Conservation (phyloP, 441 rosid genomes). For the Biscutella laevigata region DNA sequence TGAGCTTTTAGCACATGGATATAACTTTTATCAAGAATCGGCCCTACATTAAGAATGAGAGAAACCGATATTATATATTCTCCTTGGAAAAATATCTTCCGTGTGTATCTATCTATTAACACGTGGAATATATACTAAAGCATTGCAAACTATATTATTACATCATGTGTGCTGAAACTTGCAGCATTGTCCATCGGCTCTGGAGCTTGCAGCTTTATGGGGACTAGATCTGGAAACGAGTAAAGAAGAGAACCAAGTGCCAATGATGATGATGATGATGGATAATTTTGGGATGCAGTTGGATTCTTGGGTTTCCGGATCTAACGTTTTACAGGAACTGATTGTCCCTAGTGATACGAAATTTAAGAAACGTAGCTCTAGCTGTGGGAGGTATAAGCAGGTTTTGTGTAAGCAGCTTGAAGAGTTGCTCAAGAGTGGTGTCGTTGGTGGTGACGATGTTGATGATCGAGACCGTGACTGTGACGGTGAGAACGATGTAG, state of each 20-base stretch:
- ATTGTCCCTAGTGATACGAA: constrained; percentile 1
- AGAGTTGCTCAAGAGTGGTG: constrained; percentile 41
- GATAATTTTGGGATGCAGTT: constrained; percentile 22
- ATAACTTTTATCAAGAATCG: no score
- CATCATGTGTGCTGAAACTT: no score
- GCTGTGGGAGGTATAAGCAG: constrained; percentile 49
- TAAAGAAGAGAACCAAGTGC: constrained; percentile 5
- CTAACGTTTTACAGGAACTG: constrained; percentile 21
- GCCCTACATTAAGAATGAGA: no score
- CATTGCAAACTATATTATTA: no score
- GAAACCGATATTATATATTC: no score
- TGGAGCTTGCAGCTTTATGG: constrained; percentile 56
- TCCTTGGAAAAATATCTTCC: no score
- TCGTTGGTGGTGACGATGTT: constrained; percentile 7
- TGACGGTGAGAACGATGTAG: constrained; percentile 5
- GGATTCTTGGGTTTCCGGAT: constrained; percentile 24
- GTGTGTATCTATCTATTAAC: no score
- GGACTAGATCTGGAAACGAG: constrained; percentile 38
- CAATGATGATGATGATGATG: constrained; percentile 21
- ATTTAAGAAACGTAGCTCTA: constrained; percentile 31
- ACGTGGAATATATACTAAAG: no score
- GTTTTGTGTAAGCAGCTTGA: constrained; percentile 52
- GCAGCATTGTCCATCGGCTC: constrained; percentile 55
- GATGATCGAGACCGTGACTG: constrained; percentile 16
- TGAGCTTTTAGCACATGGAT: no score